Base-by-base conservation (phyloP, 2,329 filamentous ascomycete genomes). In the Fusarium luffae region DNA sequence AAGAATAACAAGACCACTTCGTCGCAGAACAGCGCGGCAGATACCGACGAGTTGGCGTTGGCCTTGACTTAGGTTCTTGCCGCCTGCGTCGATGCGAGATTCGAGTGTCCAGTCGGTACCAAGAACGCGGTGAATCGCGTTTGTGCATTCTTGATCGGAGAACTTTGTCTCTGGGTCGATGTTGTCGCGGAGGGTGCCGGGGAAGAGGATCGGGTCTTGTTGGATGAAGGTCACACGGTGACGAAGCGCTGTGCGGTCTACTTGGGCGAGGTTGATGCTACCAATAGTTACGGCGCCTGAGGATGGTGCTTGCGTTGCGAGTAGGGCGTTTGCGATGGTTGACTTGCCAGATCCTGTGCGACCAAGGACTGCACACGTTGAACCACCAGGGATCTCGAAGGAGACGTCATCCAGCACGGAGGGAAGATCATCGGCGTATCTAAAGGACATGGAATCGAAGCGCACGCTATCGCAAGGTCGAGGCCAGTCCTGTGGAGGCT, bases 281-380 rank as follows among this genome's bases (percentile, higher is more conserved):
- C 89, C 88, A 56, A 90, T 85, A 21, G 77, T 82, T 46, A 90
- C 84, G n/a, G 75, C 76, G 2, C 88, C 88, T 2, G 78, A 75
- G 3, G 77, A 77, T 0, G 88, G 86, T 2, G 84, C 81, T 43
- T 89, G 81, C 0, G 87, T 88, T 4, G 84, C 86, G 0, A 89
- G 82, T 2, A 90, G 81, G 4, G 86, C 85, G 30, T 90, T 84
- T 4, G 88, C 88, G 3, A 90, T 81, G 0, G 94, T 97, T 28
- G 91, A 94, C 80, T 98, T 98, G 18, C 94, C 94, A 0, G 92
- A 96, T 0, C 93, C 91, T 0, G 94, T 97, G 37, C 94, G 89
- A 2, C 94, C 94, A 2, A 95, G 90, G 8, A 97, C 88, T 0
- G 87, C 86, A 41, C 88, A 88, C 0, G 86, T 89, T 11, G 86